phyloP scores from a whole-genome alignment of 164 flowering plant species.

The Protea cynaroides region DNA sequence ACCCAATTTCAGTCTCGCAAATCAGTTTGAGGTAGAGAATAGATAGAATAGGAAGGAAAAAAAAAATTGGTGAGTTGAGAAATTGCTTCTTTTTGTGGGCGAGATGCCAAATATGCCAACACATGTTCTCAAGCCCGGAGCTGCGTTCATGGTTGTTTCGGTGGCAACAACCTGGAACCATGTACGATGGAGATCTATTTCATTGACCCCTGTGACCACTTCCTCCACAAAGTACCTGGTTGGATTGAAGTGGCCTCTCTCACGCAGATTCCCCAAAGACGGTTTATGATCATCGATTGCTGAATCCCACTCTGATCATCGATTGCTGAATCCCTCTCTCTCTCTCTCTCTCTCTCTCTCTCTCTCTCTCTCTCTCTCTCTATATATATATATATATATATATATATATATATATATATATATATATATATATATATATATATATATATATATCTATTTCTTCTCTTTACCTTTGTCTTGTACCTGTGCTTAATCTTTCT shows the following conservation, averaged over 20 bases:
- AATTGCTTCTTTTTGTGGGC: slow-evolving; percentile 83
- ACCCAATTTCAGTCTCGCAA: neutral
- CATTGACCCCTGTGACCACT: slow-evolving; percentile 87
- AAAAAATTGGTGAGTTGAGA: neutral
- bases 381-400: too few relatives aligned
- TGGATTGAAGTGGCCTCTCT: slow-evolving; percentile 62
- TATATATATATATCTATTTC: too few relatives aligned
- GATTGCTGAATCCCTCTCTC: too few relatives aligned
- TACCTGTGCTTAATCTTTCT: too few relatives aligned
- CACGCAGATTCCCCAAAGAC: neutral
- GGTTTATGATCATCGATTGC: slow-evolving; percentile 13
- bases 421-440: too few relatives aligned
- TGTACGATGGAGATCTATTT: slow-evolving; percentile 83
- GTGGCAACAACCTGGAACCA: slow-evolving; percentile 98
- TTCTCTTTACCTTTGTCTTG: too few relatives aligned
- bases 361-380: too few relatives aligned
- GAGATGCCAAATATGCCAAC: slow-evolving; percentile 99
- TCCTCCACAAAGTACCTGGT: slow-evolving; percentile 88
- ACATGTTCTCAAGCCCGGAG: slow-evolving; percentile 91
- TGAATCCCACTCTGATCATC: too few relatives aligned
- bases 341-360: too few relatives aligned
- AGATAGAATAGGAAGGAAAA: too few relatives aligned
- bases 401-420: too few relatives aligned
- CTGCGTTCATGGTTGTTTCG: slow-evolving; percentile 81
- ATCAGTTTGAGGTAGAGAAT: too few relatives aligned